These are phyloP conservation scores for Epichloe uncinata DNA, from an alignment of 2,329 filamentous ascomycete species.

Conservation along the genomic window DNA sequence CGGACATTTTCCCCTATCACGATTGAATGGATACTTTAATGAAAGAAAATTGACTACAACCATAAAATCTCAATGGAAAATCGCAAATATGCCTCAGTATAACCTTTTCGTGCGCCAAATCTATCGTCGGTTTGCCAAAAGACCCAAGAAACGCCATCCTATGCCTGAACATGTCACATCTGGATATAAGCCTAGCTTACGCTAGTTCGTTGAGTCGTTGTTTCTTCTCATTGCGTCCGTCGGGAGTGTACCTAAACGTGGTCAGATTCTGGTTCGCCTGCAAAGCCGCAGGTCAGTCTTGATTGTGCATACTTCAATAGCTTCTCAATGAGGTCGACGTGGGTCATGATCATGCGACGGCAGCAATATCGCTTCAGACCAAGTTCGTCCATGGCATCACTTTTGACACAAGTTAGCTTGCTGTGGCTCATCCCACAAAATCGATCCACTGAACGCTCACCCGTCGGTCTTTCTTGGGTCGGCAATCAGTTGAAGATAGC, in stretches of 20 bases:
- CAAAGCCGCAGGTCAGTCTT: neutral
- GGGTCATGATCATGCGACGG: slow-evolving; percentile 98
- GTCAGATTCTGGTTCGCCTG: neutral
- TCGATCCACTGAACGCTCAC: slow-evolving; percentile 29
- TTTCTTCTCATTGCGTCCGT: slow-evolving; percentile 51
- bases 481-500: slow-evolving; percentile 80
- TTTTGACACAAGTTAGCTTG: slow-evolving; percentile 22
- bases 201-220: slow-evolving; percentile 24
- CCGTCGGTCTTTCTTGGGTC: slow-evolving; percentile 57
- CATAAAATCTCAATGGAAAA: neutral
- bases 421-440: neutral
- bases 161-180: slow-evolving; percentile 13
- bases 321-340: slow-evolving; percentile 98
- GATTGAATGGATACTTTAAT: neutral
- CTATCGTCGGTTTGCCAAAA: slow-evolving; percentile 10
- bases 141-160: slow-evolving; percentile 19
- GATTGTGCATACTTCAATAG: slow-evolving; percentile 61
- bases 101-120: slow-evolving; percentile 16
- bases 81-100: neutral
- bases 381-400: slow-evolving; percentile 91
- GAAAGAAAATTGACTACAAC: neutral
- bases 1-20: too few species aligned
- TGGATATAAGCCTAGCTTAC: slow-evolving; percentile 9
- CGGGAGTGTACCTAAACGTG: slow-evolving; percentile 42
- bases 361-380: slow-evolving; percentile 96